These are phyloP conservation scores for Colletotrichum filicis DNA, from an alignment of 2,329 filamentous ascomycete genomes.

Conservation along the genomic window DNA sequence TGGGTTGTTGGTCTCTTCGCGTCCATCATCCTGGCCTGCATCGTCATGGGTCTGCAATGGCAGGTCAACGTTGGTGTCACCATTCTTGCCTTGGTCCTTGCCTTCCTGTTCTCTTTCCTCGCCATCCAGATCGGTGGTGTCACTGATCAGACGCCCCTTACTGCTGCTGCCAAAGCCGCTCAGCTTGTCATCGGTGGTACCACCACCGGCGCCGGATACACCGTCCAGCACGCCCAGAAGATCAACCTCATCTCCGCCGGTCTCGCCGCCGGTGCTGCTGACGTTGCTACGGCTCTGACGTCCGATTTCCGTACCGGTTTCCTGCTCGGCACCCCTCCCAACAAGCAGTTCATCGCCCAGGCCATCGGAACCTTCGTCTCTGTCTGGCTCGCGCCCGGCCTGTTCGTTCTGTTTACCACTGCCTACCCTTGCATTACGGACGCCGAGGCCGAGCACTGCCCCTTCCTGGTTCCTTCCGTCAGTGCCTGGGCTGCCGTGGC, in stretches of 20 bases:
- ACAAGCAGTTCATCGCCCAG: constrained; percentile 70
- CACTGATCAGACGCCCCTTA: constrained; percentile 72
- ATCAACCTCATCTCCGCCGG: constrained; percentile 69
- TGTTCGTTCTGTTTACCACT: constrained; percentile 70
- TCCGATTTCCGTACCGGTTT: constrained; percentile 71
- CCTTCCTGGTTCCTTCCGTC: constrained; percentile 68
- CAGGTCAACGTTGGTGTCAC: constrained; percentile 67
- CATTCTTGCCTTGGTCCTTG: constrained; percentile 65
- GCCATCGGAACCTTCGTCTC: constrained; percentile 66
- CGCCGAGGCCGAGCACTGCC: constrained; percentile 55
- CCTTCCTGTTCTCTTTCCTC: constrained; percentile 71
- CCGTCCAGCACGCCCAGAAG: constrained; percentile 60
- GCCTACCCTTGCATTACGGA: constrained; percentile 72
- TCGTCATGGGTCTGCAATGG: constrained; percentile 63
- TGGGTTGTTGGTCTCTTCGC: constrained; percentile 58
- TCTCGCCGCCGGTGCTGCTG: constrained; percentile 58
- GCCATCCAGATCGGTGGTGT: constrained; percentile 70
- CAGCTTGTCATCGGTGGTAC: constrained; percentile 71
- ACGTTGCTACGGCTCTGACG: constrained; percentile 59
- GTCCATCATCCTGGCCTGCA: constrained; percentile 62
- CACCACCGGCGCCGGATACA: constrained; percentile 61
- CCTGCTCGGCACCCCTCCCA: constrained; percentile 67
- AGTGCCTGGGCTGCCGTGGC: constrained; percentile 70
- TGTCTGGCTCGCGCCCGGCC: constrained; percentile 68
- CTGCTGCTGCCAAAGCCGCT: constrained; percentile 74